Evolutionary conservation across 768 basidiomycete species (phyloP).

Genomic region (Macrolepiota albuminosa): DNA sequence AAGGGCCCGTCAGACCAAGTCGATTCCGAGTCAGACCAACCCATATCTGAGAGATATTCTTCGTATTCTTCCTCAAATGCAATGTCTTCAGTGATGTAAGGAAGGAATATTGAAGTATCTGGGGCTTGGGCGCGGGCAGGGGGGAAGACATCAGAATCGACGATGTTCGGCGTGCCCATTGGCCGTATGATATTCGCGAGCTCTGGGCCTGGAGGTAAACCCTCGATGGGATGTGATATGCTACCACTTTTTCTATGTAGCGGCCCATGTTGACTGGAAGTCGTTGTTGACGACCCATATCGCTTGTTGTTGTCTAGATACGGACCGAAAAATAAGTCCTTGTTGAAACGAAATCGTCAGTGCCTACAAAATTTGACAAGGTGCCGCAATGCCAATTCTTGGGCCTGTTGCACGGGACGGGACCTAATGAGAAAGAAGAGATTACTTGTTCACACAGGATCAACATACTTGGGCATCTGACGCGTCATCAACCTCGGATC

Average conservation of each 20-base stretch:
- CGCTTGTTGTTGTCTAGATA: constrained; percentile 81
- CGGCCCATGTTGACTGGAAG: constrained; percentile 45
- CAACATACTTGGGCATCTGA: constrained; percentile 76
- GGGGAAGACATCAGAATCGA: constrained; percentile 92
- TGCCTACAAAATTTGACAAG: constrained; percentile 90
- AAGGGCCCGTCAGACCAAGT: constrained; percentile 31
- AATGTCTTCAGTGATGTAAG: constrained; percentile 90
- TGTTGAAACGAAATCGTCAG: background rate
- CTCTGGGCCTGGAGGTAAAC: constrained; percentile 69
- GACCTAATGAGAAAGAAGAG: background rate
- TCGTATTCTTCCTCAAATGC: constrained; percentile 97
- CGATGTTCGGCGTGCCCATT: constrained; percentile 67
- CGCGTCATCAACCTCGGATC: constrained; percentile 86
- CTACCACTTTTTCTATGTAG: constrained; percentile 78
- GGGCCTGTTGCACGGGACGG: constrained; percentile 48
- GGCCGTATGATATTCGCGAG: constrained; percentile 71
- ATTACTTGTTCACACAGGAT: constrained; percentile 5
- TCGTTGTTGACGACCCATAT: constrained; percentile 58
- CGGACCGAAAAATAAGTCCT: background rate
- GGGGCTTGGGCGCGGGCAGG: constrained; percentile 85
- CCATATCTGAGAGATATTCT: constrained; percentile 88
- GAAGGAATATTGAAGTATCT: constrained; percentile 78
- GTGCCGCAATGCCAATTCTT: constrained; percentile 91
- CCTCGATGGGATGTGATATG: constrained; percentile 78
- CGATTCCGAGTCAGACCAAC: constrained; percentile 59